Base-by-base conservation (phyloP, 768 basidiomycete species). In the Boletus tomentosulus region DNA sequence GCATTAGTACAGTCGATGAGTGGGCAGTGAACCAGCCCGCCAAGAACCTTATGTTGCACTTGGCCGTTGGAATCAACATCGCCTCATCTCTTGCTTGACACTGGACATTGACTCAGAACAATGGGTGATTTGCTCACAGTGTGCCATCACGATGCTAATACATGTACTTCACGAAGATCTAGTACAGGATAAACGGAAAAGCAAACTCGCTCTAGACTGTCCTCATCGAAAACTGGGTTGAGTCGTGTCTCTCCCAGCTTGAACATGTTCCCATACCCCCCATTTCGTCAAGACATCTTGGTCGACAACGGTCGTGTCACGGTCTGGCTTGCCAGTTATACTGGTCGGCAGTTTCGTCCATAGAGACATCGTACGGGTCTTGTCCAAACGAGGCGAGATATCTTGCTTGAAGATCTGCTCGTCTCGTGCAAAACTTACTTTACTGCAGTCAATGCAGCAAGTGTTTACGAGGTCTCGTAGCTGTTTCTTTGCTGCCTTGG, bases 371-470 rank as follows among this genome's bases (percentile, higher is more conserved):
- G 53, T 8, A 33, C 24, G 4, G 6, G 15, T 48, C 60, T 27
- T 57, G 43, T 55, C 48, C 33, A 50, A 31, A 35, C 38, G 51
- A n/a, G 30, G 51, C 31, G 43, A 28, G 34, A 42, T 42, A 3
- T 43, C 19, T n/a, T 41, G 48, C 22, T 42, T 48, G 43, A 67
- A 67, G 37, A 62, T 44, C 1, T 13, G 53, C 37, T 56, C 51
- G 54, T 48, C 34, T 25, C 39, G 49, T n/a, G 43, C 9, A 8
- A 59, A 41, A 15, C 50, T 50, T 15, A 15, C 53, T 39, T 64
- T 46, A 25, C 54, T 66, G 57, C 59, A 64, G 28, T 66, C 66
- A 12, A 66, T 62, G 53, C 66, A 68, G 30, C 50, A 48, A 33
- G 53, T 38, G n/a, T 61, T 57, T 28, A 67, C 16, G 38, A 67